Base-by-base conservation (phyloP, 306 rosid species). In the Parietaria judaica region DNA sequence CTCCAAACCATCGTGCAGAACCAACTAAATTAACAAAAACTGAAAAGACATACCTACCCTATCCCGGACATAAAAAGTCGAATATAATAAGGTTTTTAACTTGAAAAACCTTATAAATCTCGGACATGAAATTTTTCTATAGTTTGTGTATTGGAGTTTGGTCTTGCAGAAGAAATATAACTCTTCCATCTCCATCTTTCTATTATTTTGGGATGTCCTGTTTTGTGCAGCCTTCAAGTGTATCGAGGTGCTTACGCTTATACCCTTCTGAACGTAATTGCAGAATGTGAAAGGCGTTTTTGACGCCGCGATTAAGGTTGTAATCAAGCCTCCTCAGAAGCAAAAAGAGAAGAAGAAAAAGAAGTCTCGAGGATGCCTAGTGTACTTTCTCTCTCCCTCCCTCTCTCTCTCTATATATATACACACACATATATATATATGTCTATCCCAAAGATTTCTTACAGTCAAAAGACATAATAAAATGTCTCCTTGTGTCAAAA, bases 281-380 rank as follows among this genome's bases (percentile, higher is more conserved):
- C 87, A 92, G 99, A 92, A 92, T 69, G 99, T 92, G 70, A 92
- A 92, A 81, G 75, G 80, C 13, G 90, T 81, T 46, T 92, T 92
- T 56, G 99, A 92, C 61, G 95, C 96, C 36, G 99, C 96, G 6
- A 88, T 92, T 69, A 84, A 68, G 75, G 81, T 88, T 73, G 96
- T 92, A 34, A 86, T 92, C 82, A 88, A 86, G 71, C 99, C 96
- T 51, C 85, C 86, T 44, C 94, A 77, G 73, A 92, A 88, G 79
- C 95, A 80, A 53, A 83, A 79, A 23, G 99, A 92, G 75, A 88
- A 85, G 84, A 91, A 81, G 89, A 81, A 81, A 45, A 84, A 78
- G 64, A 65, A 69, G 8, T 80, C 48, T 36, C 83, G 78, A 3
- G 94, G 96, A 67, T 92, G 96, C 73, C 76, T 88, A 35, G 66